These are phyloP conservation scores for Diospyros lotus DNA, from an alignment of 148 eudicot genomes.

Conservation along the genomic window DNA sequence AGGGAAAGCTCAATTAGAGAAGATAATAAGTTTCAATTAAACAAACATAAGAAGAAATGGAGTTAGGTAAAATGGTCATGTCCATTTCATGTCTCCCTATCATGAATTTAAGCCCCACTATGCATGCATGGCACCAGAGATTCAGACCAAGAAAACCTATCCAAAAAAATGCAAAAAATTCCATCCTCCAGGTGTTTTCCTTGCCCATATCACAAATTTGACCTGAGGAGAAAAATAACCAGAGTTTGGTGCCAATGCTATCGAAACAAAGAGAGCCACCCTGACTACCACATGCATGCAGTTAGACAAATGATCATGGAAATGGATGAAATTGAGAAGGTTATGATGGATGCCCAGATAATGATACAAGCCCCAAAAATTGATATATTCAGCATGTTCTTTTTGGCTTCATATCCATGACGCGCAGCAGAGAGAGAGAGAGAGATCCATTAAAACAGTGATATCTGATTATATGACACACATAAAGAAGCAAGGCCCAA, in stretches of 20 bases:
- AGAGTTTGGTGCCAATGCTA: not conserved
- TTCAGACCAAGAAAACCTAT: not conserved
- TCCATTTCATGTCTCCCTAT: not conserved
- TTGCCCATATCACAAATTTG: not conserved
- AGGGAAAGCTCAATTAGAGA: not conserved
- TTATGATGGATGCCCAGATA: no score
- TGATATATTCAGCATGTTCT: no score
- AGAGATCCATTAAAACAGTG: no score
- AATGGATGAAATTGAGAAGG: no score
- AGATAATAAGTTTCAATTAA: not conserved
- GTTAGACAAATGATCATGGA: no score
- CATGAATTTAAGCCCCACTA: not conserved
- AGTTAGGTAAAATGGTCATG: not conserved
- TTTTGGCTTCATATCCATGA: no score
- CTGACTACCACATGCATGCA: not conserved
- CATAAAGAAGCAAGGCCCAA: not conserved
- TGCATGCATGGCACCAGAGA: not conserved
- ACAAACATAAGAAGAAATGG: not conserved
- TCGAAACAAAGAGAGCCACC: not conserved
- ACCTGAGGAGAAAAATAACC: not conserved
- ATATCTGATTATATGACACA: not conserved
- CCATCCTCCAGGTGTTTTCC: not conserved
- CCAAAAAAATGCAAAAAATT: not conserved
- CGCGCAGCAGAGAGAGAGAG: no score
- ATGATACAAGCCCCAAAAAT: no score